A percentile compares a stretch with the other conserved stretches of the same genome.
Evolutionary conservation across 352 stramenopile species (phyloP).

Genomic region (Pythium chondricola): DNA sequence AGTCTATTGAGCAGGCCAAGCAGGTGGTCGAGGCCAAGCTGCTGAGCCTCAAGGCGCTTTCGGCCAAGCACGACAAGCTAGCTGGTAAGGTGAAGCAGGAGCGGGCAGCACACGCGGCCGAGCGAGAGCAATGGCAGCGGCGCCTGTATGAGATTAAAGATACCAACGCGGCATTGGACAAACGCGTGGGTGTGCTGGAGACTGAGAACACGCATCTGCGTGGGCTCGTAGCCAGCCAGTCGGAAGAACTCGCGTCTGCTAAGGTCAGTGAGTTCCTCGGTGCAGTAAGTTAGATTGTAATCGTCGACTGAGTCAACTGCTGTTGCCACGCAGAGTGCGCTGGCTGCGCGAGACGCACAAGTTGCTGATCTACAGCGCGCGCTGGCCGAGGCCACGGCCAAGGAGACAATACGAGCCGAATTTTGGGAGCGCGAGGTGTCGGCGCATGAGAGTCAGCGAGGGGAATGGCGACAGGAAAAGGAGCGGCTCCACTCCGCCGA

Average conservation of each 20-base stretch:
- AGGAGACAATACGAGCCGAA: slow-evolving; percentile 18
- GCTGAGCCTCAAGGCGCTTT: slow-evolving; percentile 28
- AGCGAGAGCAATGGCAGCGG: slow-evolving; percentile 11
- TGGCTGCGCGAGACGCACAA: slow-evolving; percentile 14
- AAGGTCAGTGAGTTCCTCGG: neutral
- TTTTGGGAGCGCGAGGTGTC: slow-evolving; percentile 22
- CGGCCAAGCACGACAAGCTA: slow-evolving; percentile 18
- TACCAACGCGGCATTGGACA: slow-evolving; percentile 21
- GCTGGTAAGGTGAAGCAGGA: slow-evolving; percentile 13
- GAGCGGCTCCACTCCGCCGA: slow-evolving; percentile 1
- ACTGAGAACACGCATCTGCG: slow-evolving; percentile 20
- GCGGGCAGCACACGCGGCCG: slow-evolving; percentile 6
- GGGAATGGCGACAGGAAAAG: slow-evolving; percentile 4
- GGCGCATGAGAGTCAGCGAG: slow-evolving; percentile 24
- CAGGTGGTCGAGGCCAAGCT: slow-evolving; percentile 18
- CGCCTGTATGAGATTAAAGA: slow-evolving; percentile 25
- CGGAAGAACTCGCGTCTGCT: neutral
- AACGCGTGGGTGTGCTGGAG: slow-evolving; percentile 19
- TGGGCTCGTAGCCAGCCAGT: slow-evolving; percentile 5
- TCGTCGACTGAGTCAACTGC: neutral
- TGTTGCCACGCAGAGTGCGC: neutral
- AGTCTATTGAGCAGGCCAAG: slow-evolving; percentile 6
- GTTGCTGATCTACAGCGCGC: slow-evolving; percentile 21
- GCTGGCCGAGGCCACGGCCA: slow-evolving; percentile 17
- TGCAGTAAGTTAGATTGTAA: neutral